Percentiles rank a stretch among this genome's conserved stretches.
These are phyloP conservation scores for Candida tetrigidarum DNA, from an alignment of 1,139 yeast genomes.

Conservation along the genomic window DNA sequence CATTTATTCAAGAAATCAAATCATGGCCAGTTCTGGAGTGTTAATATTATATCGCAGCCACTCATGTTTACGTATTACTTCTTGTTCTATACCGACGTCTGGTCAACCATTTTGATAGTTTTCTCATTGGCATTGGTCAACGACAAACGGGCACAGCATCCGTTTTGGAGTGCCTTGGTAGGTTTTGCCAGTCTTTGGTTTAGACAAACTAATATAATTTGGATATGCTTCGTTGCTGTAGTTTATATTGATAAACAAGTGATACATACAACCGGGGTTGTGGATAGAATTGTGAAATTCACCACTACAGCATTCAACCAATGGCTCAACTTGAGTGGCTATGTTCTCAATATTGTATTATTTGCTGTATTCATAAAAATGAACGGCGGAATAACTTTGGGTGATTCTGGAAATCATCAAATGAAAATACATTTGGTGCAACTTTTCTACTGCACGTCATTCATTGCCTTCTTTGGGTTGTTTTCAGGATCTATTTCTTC, in stretches of 20 bases:
- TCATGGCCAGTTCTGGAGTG: constrained; percentile 45
- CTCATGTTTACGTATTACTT: constrained; percentile 72
- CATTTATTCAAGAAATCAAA: constrained; percentile 30
- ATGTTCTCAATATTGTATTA: constrained; percentile 47
- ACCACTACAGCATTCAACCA: constrained; percentile 25
- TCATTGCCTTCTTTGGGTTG: constrained; percentile 52
- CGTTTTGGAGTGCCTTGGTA: constrained; percentile 41
- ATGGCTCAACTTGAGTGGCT: constrained; percentile 51
- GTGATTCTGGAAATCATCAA: constrained; percentile 86
- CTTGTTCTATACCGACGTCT: constrained; percentile 89
- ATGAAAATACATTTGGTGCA: constrained; percentile 78
- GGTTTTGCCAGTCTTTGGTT: constrained; percentile 68
- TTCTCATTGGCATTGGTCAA: constrained; percentile 43
- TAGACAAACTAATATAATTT: constrained; percentile 89
- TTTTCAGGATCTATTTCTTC: neutral
- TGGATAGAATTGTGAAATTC: constrained; percentile 21
- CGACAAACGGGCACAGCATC: constrained; percentile 17
- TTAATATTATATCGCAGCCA: constrained; percentile 65
- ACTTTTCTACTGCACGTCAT: constrained; percentile 73
- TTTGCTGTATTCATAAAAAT: constrained; percentile 60
- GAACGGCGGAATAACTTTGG: constrained; percentile 84
- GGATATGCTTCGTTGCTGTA: constrained; percentile 72
- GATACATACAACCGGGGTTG: constrained; percentile 10
- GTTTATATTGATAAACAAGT: constrained; percentile 57
- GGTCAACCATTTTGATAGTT: constrained; percentile 79